These are phyloP conservation scores for Fraxinus xanthoxyloides DNA, from an alignment of 305 asterid genomes.

Conservation along the genomic window DNA sequence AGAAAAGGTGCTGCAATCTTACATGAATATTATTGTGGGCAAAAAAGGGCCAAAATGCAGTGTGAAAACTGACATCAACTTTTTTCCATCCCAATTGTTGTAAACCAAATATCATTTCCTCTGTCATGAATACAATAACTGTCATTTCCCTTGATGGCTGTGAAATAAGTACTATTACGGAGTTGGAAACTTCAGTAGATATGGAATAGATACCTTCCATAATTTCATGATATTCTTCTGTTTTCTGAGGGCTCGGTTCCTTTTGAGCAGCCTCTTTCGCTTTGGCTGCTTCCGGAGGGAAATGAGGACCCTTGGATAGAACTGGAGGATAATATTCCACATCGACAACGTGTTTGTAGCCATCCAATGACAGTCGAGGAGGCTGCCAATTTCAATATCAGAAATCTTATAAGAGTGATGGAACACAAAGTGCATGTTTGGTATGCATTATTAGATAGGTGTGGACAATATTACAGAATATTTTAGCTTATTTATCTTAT, in stretches of 20 bases:
- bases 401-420: conserved; percentile 15
- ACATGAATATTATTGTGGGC: conserved; percentile 86
- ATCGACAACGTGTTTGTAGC: conserved; percentile 77
- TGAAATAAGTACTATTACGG: not conserved
- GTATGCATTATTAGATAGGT: not conserved
- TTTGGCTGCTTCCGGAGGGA: conserved; percentile 76
- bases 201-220: conserved; percentile 63
- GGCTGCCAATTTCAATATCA: conserved; percentile 46
- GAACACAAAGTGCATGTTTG: not conserved
- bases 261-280: conserved; percentile 88
- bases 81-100: conserved; percentile 81
- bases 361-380: conserved; percentile 68
- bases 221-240: conserved; percentile 70
- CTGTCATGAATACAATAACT: conserved; percentile 31
- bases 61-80: conserved; percentile 85
- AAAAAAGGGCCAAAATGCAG: conserved; percentile 71
- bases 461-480: not conserved
- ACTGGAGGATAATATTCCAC: conserved; percentile 73
- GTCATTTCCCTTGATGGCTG: conserved; percentile 14
- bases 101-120: conserved; percentile 76
- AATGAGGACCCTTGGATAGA: conserved; percentile 55
- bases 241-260: conserved; percentile 48
- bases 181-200: not conserved
- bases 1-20: not conserved
- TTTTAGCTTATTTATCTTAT: not conserved